Evolutionary conservation across 1,139 yeast species (phyloP), one percentile per base, ranked within the genome.

Genomic region (Debaryomycetaceae sp.): DNA sequence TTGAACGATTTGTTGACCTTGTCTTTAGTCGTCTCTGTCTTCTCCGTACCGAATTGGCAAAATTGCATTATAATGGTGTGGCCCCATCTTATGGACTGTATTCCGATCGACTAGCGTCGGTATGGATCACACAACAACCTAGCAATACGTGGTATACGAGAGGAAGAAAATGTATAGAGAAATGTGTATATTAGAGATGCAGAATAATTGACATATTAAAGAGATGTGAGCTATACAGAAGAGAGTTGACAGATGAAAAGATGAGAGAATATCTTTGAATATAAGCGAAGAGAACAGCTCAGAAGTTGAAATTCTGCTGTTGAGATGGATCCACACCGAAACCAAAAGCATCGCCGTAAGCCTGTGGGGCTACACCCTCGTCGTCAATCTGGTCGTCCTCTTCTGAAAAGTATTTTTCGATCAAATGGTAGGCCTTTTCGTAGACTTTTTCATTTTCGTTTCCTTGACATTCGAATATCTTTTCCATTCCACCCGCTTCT

Each of bases 401-500:
- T 50, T 85, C 95, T 46, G 86, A 78, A 68, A 93, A 93, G 71
- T 89, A 93, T 57, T 85, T 88, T 61, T 89, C 97, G 68, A 95
- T 90, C 59, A 93, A 88, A 53, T 76, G 75, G 71, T 80, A 95
- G 38, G 99, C 95, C 73, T 91, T 91, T 62, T 87, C 83, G 69
- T 95, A 93, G 60, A 93, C 87, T 63, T 85, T 87, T 64, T 91
- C 95, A 67, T 93, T 93, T 61, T 83, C 87, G 69, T 89, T 90
- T 64, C 80, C 82, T 76, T 93, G 99, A 65, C 96, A 88, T 51
- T 88, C 91, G 67, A 87, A 87, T 57, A 93, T 93, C 75, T 88
- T 91, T 68, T 93, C 98, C 84, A 91, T 87, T 53, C 99, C 99
- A 57, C 98, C 98, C 40, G 98, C 98, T 67, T 91, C 97, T 73